Conservation (phyloP, 2,329 filamentous ascomycete species). For the Thielaviopsis populi region DNA sequence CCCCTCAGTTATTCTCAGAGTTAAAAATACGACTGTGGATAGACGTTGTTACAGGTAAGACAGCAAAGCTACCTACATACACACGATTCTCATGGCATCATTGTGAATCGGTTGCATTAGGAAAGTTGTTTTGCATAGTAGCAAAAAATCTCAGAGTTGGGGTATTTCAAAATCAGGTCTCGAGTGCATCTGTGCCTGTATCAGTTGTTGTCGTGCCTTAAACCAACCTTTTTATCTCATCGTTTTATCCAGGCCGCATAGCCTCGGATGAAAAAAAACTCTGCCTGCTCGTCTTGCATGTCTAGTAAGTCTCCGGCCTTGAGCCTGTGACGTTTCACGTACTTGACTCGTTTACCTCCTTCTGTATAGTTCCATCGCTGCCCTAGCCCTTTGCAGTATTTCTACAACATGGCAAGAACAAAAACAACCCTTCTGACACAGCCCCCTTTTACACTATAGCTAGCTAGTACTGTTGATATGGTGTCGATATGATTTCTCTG, state of each 20-base stretch:
- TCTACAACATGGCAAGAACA: too few relatives aligned
- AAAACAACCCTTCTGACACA: not conserved
- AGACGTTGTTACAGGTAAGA: not conserved
- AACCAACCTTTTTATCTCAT: too few relatives aligned
- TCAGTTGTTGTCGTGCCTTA: not conserved
- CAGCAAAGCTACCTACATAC: not conserved
- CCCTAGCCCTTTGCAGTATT: not conserved
- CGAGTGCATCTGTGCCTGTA: not conserved
- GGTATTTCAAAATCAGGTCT: not conserved
- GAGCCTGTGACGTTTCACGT: not conserved
- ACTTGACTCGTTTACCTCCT: not conserved
- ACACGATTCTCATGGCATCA: not conserved
- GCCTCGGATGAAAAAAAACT: too few relatives aligned
- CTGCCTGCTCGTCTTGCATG: too few relatives aligned
- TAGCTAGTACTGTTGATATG: not conserved
- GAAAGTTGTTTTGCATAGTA: too few relatives aligned
- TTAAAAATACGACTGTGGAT: too few relatives aligned
- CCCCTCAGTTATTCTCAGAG: too few relatives aligned
- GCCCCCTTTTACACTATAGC: not conserved
- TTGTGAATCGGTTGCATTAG: too few relatives aligned
- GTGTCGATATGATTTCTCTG: not conserved
- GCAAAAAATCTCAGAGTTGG: too few relatives aligned
- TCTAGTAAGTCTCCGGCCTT: too few relatives aligned
- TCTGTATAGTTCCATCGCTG: not conserved
- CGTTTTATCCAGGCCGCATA: too few relatives aligned